Evolutionary conservation across 495 filamentous ascomycete species (phyloP).

Genomic region (Aspergillus leporis): DNA sequence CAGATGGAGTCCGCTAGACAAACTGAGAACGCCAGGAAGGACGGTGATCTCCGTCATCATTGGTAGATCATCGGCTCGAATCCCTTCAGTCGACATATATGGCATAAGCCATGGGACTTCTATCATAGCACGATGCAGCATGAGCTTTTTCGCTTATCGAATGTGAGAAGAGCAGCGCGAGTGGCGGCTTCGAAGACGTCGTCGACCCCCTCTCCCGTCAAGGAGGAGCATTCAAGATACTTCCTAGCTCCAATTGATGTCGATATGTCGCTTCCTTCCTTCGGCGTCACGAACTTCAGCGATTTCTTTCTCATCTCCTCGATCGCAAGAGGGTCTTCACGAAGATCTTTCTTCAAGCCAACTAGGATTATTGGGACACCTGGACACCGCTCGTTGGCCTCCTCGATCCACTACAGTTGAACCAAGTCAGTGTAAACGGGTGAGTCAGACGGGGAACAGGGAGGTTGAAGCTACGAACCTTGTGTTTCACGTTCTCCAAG

Average conservation of each 20-base stretch:
- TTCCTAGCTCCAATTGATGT: slow-evolving; percentile 87
- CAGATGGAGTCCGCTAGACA: neutral
- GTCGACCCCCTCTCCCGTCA: slow-evolving; percentile 98
- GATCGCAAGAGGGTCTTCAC: slow-evolving; percentile 87
- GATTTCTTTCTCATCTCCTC: slow-evolving; percentile 98
- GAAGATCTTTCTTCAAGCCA: slow-evolving; percentile 95
- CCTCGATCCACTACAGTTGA: slow-evolving; percentile 79
- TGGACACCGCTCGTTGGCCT: slow-evolving; percentile 92
- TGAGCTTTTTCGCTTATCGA: slow-evolving; percentile 78
- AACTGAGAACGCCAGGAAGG: neutral
- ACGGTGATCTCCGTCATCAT: neutral
- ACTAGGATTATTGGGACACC: slow-evolving; percentile 95
- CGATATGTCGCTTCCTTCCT: slow-evolving; percentile 77
- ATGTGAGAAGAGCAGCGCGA: slow-evolving; percentile 86
- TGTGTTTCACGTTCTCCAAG: slow-evolving; percentile 96
- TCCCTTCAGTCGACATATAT: slow-evolving; percentile 8
- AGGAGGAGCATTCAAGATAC: slow-evolving; percentile 94
- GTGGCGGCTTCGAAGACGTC: slow-evolving; percentile 99
- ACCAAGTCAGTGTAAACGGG: neutral
- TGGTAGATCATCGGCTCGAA: slow-evolving; percentile 6
- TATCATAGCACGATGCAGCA: slow-evolving; percentile 92
- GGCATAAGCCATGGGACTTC: slow-evolving; percentile 14
- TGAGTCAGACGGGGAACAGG: neutral
- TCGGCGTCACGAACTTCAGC: slow-evolving; percentile 76
- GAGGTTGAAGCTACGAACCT: slow-evolving; percentile 55